phyloP scores from a whole-genome alignment of 106 monocot species.

The Ottelia alismoides region DNA sequence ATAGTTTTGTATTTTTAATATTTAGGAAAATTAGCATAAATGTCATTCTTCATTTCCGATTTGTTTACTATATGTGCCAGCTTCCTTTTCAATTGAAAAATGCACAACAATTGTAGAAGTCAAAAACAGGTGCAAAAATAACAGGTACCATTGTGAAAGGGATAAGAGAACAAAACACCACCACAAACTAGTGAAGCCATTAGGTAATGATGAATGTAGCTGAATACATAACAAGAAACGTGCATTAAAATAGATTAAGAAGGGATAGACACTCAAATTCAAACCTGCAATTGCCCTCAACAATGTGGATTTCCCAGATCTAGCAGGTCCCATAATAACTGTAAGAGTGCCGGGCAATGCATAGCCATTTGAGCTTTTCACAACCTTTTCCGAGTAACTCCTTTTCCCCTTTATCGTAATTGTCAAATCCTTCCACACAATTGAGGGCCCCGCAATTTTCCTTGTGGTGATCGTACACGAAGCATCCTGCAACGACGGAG shows the following conservation, averaged over 20 bases:
- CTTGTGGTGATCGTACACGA: constrained; percentile 36
- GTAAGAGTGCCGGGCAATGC: constrained; percentile 93
- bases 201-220: too few species aligned
- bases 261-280: not conserved
- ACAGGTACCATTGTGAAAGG: too few species aligned
- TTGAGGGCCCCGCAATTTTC: constrained; percentile 70
- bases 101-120: too few species aligned
- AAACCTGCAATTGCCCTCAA: constrained; percentile 85
- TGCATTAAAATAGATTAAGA: not conserved
- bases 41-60: too few species aligned
- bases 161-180: too few species aligned
- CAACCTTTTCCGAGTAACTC: constrained; percentile 58
- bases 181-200: too few species aligned
- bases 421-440: constrained; percentile 91
- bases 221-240: too few species aligned
- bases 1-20: too few species aligned
- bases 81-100: too few species aligned
- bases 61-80: too few species aligned
- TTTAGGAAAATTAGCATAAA: too few species aligned
- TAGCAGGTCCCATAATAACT: constrained; percentile 97
- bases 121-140: too few species aligned
- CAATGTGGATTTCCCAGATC: constrained; percentile 84
- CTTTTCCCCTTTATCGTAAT: constrained; percentile 72
- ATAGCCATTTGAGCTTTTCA: constrained; percentile 93
- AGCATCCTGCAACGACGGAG: constrained; percentile 44